Percentiles rank a stretch among this genome's conserved stretches.
Conservation (phyloP, 306 rosid species). For the Hippophae rhamnoides region DNA sequence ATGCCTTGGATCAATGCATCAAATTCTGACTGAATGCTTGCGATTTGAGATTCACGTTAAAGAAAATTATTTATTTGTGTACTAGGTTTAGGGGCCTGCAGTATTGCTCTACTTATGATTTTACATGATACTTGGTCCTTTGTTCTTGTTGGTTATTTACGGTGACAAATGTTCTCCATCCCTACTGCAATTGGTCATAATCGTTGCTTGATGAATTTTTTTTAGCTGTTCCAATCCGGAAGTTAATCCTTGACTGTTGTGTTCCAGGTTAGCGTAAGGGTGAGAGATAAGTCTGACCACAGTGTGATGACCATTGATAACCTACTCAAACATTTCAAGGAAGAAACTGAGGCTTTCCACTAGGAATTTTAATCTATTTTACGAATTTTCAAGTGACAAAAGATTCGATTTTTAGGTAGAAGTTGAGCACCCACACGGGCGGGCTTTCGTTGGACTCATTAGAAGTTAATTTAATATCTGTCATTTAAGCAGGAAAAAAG, state of each 20-base stretch:
- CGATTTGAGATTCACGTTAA: too few relatives aligned
- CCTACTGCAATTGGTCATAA: neutral
- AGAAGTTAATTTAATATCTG: neutral
- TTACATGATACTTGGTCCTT: too few relatives aligned
- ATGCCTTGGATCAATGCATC: too few relatives aligned
- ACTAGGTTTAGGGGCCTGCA: too few relatives aligned
- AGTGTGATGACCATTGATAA: slow-evolving; percentile 51
- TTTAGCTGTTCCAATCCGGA: neutral
- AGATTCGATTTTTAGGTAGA: neutral
- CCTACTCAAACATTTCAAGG: slow-evolving; percentile 53
- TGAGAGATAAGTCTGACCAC: slow-evolving; percentile 62
- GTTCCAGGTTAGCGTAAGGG: slow-evolving; percentile 86
- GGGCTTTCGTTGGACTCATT: neutral
- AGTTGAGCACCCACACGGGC: slow-evolving; percentile 4
- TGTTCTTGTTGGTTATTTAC: too few relatives aligned
- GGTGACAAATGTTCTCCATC: too few relatives aligned
- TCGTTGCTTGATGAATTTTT: slow-evolving; percentile 1
- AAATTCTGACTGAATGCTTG: too few relatives aligned
- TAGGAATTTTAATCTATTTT: slow-evolving; percentile 16
- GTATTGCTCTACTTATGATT: too few relatives aligned
- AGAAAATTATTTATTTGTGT: too few relatives aligned
- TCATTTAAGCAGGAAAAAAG: too few relatives aligned
- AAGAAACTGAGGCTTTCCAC: slow-evolving; percentile 52
- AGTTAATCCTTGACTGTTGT: slow-evolving; percentile 18
- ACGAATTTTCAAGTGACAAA: neutral